Conservation (phyloP, 2,329 filamentous ascomycete species). For the Tympanopsis confertula region DNA sequence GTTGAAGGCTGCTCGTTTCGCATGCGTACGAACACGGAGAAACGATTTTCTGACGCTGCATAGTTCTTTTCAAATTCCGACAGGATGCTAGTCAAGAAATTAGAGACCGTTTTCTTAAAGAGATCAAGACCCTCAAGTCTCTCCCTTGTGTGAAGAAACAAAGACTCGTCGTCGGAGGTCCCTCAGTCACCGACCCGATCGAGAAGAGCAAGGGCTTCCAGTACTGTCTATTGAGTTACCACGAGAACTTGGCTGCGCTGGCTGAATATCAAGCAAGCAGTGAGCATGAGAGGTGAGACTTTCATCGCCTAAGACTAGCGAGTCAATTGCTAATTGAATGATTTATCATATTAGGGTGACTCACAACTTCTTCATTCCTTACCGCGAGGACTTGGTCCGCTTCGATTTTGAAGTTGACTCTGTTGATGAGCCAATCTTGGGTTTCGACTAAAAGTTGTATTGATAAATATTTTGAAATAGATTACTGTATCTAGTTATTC, state of each 20-base stretch:
- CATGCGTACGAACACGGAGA: not conserved
- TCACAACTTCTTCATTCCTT: conserved; percentile 35
- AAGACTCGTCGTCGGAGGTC: conserved; percentile 37
- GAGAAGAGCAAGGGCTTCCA: conserved; percentile 40
- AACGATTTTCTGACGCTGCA: not conserved
- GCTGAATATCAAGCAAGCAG: conserved; percentile 37
- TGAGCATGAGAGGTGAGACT: conserved; percentile 34
- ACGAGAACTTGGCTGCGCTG: conserved; percentile 29
- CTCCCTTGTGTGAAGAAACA: conserved; percentile 33
- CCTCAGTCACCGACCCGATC: conserved; percentile 37
- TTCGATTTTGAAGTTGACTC: conserved; percentile 40
- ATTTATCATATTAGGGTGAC: conserved; percentile 37
- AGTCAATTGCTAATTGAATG: not conserved
- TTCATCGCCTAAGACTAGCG: accelerated
- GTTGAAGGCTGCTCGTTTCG: not conserved
- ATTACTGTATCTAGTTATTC: too few species aligned
- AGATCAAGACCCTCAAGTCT: conserved; percentile 34
- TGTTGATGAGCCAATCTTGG: conserved; percentile 18
- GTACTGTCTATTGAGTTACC: conserved; percentile 37
- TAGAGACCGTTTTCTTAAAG: conserved; percentile 27
- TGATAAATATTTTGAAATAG: too few species aligned
- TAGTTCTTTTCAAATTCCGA: conserved; percentile 38
- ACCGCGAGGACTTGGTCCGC: conserved; percentile 35
- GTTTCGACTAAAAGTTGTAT: too few species aligned
- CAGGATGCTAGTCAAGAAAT: conserved; percentile 25